These are phyloP conservation scores for Casuarina glauca DNA, from an alignment of 306 rosid species.

Conservation along the genomic window DNA sequence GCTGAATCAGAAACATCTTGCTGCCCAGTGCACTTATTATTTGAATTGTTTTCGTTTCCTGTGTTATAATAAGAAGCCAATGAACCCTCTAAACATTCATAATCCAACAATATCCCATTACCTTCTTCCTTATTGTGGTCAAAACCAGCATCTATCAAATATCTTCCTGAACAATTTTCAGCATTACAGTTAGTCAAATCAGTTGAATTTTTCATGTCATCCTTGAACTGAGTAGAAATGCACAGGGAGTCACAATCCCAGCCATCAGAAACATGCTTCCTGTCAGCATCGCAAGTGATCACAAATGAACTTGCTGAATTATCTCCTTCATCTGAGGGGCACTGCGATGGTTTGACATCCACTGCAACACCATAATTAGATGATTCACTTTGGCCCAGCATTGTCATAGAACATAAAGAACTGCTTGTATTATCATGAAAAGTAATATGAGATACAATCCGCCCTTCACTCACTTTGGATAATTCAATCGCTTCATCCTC, in stretches of 20 bases:
- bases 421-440: constrained; percentile 48
- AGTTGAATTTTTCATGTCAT: constrained; percentile 17
- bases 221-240: constrained; percentile 12
- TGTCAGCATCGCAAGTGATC: constrained; percentile 26
- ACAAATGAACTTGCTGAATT: constrained; percentile 37
- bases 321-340: constrained; percentile 29
- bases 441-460: constrained; percentile 42
- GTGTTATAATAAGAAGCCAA: constrained; percentile 30
- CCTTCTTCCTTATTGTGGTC: constrained; percentile 32
- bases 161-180: constrained; percentile 34
- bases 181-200: constrained; percentile 30
- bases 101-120: constrained; percentile 34
- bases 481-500: constrained; percentile 36
- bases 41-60: constrained; percentile 32
- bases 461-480: constrained; percentile 46
- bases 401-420: constrained; percentile 48
- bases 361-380: constrained; percentile 58
- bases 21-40: constrained; percentile 26
- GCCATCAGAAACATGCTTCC: constrained; percentile 33
- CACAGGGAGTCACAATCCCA: constrained; percentile 29
- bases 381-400: constrained; percentile 63
- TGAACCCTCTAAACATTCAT: constrained; percentile 37
- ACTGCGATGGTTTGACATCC: constrained; percentile 34
- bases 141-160: constrained; percentile 35
- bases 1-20: constrained; percentile 45